phyloP scores from a whole-genome alignment of 305 asterid genomes.

The Salvia sclarea region DNA sequence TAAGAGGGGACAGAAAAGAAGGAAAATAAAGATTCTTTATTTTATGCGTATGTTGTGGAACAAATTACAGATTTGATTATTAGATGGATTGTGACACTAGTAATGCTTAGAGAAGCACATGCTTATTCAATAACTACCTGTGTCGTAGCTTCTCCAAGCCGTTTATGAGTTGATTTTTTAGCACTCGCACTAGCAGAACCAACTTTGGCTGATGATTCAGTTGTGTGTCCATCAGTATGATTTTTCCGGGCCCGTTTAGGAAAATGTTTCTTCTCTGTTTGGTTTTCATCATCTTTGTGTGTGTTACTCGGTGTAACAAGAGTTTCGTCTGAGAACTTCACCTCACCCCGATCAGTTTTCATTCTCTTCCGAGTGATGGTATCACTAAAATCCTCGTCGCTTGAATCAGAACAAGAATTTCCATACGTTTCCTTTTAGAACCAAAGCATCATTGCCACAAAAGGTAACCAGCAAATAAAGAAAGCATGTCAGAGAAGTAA shows the following conservation, averaged over 20 bases:
- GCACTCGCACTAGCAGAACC: slow-evolving; percentile 49
- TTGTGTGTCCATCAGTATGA: slow-evolving; percentile 34
- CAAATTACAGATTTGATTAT: not conserved
- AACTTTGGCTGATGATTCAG: slow-evolving; percentile 34
- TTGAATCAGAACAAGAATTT: slow-evolving; percentile 72
- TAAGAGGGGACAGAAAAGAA: not conserved
- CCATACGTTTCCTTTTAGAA: slow-evolving; percentile 75
- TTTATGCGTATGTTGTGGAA: not conserved
- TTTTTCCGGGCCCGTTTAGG: slow-evolving; percentile 37
- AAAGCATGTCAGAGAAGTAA: slow-evolving; percentile 25
- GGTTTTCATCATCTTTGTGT: slow-evolving; percentile 38
- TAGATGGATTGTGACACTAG: not conserved
- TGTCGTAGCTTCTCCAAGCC: slow-evolving; percentile 62
- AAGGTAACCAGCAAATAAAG: slow-evolving; percentile 26
- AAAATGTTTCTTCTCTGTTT: slow-evolving; percentile 32
- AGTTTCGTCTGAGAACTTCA: slow-evolving; percentile 34
- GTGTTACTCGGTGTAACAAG: slow-evolving; percentile 27
- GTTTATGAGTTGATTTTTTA: slow-evolving; percentile 40
- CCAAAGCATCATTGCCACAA: slow-evolving; percentile 27
- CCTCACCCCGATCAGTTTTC: slow-evolving; percentile 38
- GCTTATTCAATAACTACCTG: slow-evolving; percentile 55
- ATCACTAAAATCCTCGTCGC: slow-evolving; percentile 85
- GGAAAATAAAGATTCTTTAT: no score
- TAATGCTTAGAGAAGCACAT: slow-evolving; percentile 1
- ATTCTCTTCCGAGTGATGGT: slow-evolving; percentile 50